phyloP scores from a whole-genome alignment of 2,329 filamentous ascomycete genomes.

The Penicillium sp. region DNA sequence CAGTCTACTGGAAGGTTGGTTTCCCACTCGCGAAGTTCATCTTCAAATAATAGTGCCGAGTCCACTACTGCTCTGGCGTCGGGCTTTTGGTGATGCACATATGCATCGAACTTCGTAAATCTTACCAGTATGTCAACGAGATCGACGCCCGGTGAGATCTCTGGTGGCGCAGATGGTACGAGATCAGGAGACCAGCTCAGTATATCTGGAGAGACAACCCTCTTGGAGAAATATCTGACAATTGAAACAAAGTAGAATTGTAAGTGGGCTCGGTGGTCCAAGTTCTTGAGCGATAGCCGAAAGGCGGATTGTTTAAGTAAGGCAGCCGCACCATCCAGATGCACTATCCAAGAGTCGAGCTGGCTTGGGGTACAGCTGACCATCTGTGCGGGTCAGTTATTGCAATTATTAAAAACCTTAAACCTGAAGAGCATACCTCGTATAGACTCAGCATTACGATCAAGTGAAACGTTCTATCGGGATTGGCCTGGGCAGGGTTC shows the following conservation, averaged over 20 bases:
- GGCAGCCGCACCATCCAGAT: constrained; percentile 24
- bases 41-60: constrained; percentile 16
- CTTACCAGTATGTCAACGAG: constrained; percentile 25
- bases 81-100: constrained; percentile 3
- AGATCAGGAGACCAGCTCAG: constrained; percentile 14
- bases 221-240: constrained; percentile 20
- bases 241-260: constrained; percentile 22
- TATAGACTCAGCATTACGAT: constrained; percentile 26
- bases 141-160: constrained; percentile 12
- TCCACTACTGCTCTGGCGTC: constrained; percentile 3
- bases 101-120: constrained; percentile 18
- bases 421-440: constrained; percentile 18
- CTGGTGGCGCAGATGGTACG: not conserved
- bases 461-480: constrained; percentile 16
- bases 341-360: constrained; percentile 21
- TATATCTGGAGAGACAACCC: constrained; percentile 12
- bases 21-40: constrained; percentile 23
- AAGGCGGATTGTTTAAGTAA: constrained; percentile 17
- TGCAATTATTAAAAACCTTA: not conserved
- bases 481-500: constrained; percentile 15
- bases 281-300: not conserved
- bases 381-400: constrained; percentile 16
- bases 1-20: constrained; percentile 18
- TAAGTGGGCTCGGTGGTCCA: constrained; percentile 12
- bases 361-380: constrained; percentile 19